Evolutionary conservation across 495 filamentous ascomycete genomes (phyloP).

Genomic region (Annulohypoxylon moriforme): DNA sequence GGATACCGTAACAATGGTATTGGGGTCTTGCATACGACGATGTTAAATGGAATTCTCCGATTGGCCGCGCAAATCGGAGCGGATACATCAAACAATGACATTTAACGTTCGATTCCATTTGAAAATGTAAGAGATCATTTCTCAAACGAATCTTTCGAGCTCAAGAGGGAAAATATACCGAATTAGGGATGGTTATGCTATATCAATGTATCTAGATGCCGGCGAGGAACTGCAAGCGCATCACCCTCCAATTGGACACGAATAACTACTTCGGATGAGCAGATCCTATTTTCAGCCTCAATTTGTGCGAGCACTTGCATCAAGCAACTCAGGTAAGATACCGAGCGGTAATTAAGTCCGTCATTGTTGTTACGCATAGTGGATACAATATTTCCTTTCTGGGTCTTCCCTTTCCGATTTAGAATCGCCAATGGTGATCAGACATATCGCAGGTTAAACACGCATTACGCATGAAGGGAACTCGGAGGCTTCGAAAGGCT

Average conservation of each 20-base stretch:
- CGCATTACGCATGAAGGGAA: conserved; percentile 23
- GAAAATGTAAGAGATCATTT: conserved; percentile 6
- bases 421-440: conserved; percentile 3
- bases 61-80: conserved; percentile 30
- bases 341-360: neutral
- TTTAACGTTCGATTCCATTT: conserved; percentile 21
- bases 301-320: conserved; percentile 28
- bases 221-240: neutral
- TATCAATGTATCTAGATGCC: neutral
- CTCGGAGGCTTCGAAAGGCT: conserved; percentile 19
- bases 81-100: conserved; percentile 30
- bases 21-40: conserved; percentile 35
- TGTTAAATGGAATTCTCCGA: conserved; percentile 41
- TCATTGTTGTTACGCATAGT: conserved; percentile 9
- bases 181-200: neutral
- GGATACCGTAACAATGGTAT: conserved; percentile 18
- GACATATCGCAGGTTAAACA: neutral
- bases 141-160: neutral
- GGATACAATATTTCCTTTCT: neutral
- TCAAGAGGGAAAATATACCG: neutral
- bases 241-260: conserved; percentile 38
- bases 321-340: conserved; percentile 1
- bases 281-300: conserved; percentile 45
- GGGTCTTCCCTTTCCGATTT: neutral
- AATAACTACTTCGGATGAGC: conserved; percentile 15